phyloP scores from a whole-genome alignment of 495 filamentous ascomycete species.

The Evansstolkia leycettana region DNA sequence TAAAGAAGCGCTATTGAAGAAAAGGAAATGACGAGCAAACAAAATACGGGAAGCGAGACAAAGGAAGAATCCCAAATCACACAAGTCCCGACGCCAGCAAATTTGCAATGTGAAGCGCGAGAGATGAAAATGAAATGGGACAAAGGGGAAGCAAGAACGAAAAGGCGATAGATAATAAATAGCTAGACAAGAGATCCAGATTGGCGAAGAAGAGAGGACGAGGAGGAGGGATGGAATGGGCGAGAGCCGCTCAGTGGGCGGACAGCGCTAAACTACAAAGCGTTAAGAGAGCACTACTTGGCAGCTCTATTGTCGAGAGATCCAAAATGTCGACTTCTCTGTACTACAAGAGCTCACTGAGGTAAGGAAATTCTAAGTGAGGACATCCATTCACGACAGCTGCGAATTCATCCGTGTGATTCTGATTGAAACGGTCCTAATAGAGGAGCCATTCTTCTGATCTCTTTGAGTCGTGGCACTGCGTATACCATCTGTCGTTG shows the following conservation, averaged over 20 bases:
- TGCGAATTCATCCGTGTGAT: too few relatives aligned
- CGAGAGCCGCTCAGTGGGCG: slow-evolving; percentile 30
- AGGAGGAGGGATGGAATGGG: slow-evolving; percentile 17
- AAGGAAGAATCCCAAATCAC: background rate
- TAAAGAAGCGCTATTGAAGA: background rate
- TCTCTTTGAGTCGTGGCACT: too few relatives aligned
- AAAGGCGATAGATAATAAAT: slow-evolving; percentile 12
- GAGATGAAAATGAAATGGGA: slow-evolving; percentile 13
- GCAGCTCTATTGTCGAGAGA: too few relatives aligned
- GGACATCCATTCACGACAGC: too few relatives aligned
- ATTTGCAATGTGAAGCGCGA: slow-evolving; percentile 4
- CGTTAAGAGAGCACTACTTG: too few relatives aligned
- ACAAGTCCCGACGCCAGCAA: slow-evolving; percentile 8
- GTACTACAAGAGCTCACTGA: too few relatives aligned
- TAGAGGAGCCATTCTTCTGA: too few relatives aligned
- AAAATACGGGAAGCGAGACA: background rate
- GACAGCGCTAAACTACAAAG: slow-evolving; percentile 15
- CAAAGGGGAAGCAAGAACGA: slow-evolving; percentile 22
- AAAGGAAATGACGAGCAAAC: background rate
- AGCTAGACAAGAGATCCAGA: slow-evolving; percentile 9
- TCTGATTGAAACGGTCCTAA: too few relatives aligned
- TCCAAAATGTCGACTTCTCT: too few relatives aligned
- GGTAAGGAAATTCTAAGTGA: too few relatives aligned
- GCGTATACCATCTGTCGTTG: too few relatives aligned
- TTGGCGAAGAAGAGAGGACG: slow-evolving; percentile 9